Conservation (phyloP, 106 monocot genomes). For the Acorus gramineus region DNA sequence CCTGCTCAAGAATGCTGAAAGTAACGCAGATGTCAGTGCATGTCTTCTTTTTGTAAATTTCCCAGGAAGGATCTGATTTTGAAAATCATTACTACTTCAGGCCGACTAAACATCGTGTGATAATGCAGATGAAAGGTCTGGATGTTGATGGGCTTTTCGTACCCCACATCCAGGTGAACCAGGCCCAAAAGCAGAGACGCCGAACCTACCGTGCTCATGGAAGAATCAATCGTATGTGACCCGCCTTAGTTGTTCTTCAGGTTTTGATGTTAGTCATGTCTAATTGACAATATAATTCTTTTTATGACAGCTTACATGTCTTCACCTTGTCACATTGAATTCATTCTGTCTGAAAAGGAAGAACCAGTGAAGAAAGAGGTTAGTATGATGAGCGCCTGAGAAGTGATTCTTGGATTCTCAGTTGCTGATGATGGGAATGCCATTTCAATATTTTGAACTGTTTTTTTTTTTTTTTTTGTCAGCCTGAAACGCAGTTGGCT, state of each 20-base stretch:
- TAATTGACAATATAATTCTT: no score
- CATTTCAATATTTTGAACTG: no score
- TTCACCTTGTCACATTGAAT: conserved; percentile 18
- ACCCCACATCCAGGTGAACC: conserved; percentile 20
- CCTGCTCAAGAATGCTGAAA: conserved; percentile 67
- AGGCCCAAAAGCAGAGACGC: conserved; percentile 18
- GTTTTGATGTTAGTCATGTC: no score
- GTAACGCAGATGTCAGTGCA: conserved; percentile 49
- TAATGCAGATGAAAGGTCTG: conserved; percentile 39
- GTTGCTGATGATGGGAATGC: no score
- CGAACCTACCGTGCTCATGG: conserved; percentile 17
- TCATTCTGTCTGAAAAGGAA: conserved; percentile 20
- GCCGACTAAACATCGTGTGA: background rate
- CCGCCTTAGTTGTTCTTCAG: no score
- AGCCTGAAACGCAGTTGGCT: conserved; percentile 35
- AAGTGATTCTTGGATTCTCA: no score
- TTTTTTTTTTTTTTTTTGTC: background rate
- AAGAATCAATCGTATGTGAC: conserved; percentile 9
- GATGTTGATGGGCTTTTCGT: conserved; percentile 33
- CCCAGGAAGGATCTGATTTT: no score
- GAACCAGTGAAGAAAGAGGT: conserved; percentile 21
- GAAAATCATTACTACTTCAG: background rate
- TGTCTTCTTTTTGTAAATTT: no score
- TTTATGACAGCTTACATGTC: conserved; percentile 16
- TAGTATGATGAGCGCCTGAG: background rate